Base-by-base conservation (phyloP, 768 basidiomycete genomes). In the Punctularia strigosozonata region DNA sequence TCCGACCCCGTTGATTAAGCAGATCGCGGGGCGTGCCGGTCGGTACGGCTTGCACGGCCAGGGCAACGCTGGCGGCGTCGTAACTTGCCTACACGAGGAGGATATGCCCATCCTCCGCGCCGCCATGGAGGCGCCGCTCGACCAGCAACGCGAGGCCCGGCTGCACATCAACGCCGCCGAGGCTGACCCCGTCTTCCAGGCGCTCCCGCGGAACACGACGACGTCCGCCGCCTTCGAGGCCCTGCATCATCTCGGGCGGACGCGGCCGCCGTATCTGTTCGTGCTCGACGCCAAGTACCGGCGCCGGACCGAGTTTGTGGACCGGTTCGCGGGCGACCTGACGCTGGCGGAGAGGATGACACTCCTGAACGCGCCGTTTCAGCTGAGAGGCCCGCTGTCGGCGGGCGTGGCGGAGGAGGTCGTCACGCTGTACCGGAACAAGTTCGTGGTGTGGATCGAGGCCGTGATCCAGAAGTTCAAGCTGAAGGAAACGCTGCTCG, bases 11-110 rank as follows among this genome's bases (percentile, higher is more conserved):
- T 79, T 84, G 47, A 73, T 87, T 54, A 95, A 95, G 56, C 94
- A 97, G 55, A 95, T 98, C 34, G 91, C 84, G 1, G 91, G 92
- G 5, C 75, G 94, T 28, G 92, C 94, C 0, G 94, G 92, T 10
- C 81, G 94, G 2, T 98, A 74, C 55, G 86, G 87, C 3, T 56
- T 84, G 31, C 76, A 80, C 21, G 60, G 53, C 18, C 52, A 51
- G 24, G 61, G 65, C 26, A 49, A 47, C 40, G 55, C 69, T 1
- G 73, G 69, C 5, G 90, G 92, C 18, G 65, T 69, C 23, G 81
- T 77, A 6, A 91, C 90, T 0, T 83, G 89, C 0, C 53, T 94
- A n/a, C 54, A 65, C 31, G 53, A 61, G 2, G 52, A 60, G 2
- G 86, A 91, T 53, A 65, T 95, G 8, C 65, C 68, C 0, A 58